Conservation (phyloP, 1,139 yeast species). For the Suhomyces ambrosiae region DNA sequence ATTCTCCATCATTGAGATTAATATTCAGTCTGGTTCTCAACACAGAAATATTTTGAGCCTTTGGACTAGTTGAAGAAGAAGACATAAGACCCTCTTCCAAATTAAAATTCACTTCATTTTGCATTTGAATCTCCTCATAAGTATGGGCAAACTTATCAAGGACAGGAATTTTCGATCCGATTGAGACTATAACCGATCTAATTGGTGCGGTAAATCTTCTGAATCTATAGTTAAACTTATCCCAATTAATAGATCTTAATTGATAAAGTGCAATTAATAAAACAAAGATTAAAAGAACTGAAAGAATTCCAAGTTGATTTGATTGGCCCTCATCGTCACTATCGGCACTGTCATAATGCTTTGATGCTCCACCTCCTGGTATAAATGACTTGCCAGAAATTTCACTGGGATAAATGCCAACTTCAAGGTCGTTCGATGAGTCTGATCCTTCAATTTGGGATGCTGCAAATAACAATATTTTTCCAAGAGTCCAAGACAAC, state of each 20-base stretch:
- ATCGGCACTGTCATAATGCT: slow-evolving; percentile 22
- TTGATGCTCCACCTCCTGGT: slow-evolving; percentile 30
- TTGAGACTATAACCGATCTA: slow-evolving; percentile 1
- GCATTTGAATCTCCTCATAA: slow-evolving; percentile 11
- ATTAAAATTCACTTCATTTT: slow-evolving; percentile 24
- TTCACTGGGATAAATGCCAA: slow-evolving; percentile 59
- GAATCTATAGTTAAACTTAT: slow-evolving; percentile 18
- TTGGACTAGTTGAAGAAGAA: slow-evolving; percentile 21
- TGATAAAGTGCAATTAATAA: slow-evolving; percentile 23
- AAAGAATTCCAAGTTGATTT: slow-evolving; percentile 10
- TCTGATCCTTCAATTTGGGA: slow-evolving; percentile 43
- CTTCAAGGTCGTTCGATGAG: slow-evolving; percentile 23
- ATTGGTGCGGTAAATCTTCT: slow-evolving; percentile 20
- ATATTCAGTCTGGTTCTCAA: slow-evolving; percentile 46
- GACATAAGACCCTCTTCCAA: slow-evolving; percentile 38
- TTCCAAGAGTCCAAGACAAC: slow-evolving; percentile 69
- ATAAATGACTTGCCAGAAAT: slow-evolving; percentile 45
- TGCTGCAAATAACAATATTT: slow-evolving; percentile 59
- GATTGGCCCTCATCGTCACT: slow-evolving; percentile 20
- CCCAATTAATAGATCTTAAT: slow-evolving; percentile 20
- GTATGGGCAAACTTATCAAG: slow-evolving; percentile 5
- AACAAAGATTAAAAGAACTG: slow-evolving; percentile 24
- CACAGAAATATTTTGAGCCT: slow-evolving; percentile 19
- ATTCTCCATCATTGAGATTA: slow-evolving; percentile 29
- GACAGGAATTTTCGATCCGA: slow-evolving; percentile 9